Base-by-base conservation (phyloP, 352 stramenopile genomes). In the Saprolegnia diclina region DNA sequence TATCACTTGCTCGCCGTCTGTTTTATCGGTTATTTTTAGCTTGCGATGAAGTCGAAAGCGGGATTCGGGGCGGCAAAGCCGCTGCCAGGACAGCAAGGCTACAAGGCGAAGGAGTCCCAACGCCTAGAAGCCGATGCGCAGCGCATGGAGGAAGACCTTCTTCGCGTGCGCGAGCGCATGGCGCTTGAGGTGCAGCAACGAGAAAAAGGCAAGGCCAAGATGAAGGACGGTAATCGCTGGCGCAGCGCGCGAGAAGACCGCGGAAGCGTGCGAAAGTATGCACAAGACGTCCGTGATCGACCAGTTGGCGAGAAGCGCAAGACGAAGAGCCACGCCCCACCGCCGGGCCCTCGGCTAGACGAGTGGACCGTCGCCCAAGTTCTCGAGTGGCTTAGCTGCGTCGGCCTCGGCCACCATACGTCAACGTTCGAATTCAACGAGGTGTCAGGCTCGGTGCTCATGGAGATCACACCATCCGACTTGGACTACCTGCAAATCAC, bases 371-470 rank as follows among this genome's bases (percentile, higher is more conserved):
- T 77, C 0, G 38, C 40, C 11, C 77, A 92, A 55, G 84, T 92
- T 5, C 73, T 84, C 4, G 79, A 89, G 55, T 94, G 85, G 85
- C 62, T 94, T 11, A 63, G 62, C 7, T 65, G 71, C 14, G 76
- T 94, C 14, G 77, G 73, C 0, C 63, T 94, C 26, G 79, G 89
- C 19, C 81, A 94, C 59, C 89, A 78, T 32, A 75, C 88, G 14
- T 76, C 74, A 19, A 73, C 77, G 4, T 92, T 94, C 46, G 85
- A 94, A 72, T 94, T 85, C 29, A 84, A 94, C 56, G 81, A 92
- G 69, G 72, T 94, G n/a, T 83, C 77, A 3, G 85, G 83, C 0
- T 62, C 73, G 19, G 73, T 67, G 16, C 35, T 94, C 6, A 66
- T 94, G 0, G 63, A 59, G 0, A 71, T 91, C 55, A 70, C 75